Evolutionary conservation across 2,329 filamentous ascomycete genomes (phyloP), one percentile per base, ranked within the genome.

Genomic region (Harringtonia aguacate): DNA sequence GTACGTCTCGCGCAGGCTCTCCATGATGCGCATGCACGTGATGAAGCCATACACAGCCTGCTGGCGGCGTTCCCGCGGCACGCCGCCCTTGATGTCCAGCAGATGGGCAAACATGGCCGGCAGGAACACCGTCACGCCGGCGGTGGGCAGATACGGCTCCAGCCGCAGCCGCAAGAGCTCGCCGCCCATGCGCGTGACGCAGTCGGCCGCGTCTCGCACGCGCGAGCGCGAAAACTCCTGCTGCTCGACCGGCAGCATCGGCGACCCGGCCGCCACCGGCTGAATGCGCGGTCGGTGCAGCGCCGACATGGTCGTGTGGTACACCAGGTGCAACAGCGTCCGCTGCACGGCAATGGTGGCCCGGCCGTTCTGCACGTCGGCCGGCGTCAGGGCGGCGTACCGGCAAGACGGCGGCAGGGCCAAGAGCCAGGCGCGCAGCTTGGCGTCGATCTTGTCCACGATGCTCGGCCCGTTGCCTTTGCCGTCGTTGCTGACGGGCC

Each of bases 71-170:
- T 79, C 76, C 43, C 85, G 78, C 6, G 80, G 81, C 29, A 86
- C 86, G 60, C 94, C 81, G 29, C 85, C 86, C 60, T 94, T 94
- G 73, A 95, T 90, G 59, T 95, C 87, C 8, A 95, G 75, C 17
- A 95, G 74, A 57, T 95, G 89, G 44, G 94, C 94, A 53, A 95
- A 94, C 66, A 95, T 90, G 18, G 89, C 88, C 0, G 89, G 89
- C 2, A 95, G 75, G 6, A 95, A 79, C 34, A 94, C 87, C 0
- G 89, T 95, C 10, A 95, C 88, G 33, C 88, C 88, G 0, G 87
- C 90, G 0, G 88, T 95, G 2, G 89, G 88, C 9, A 95, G 74
- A 56, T 79, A 94, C 46, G 75, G 77, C 49, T 90, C 87, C 13
- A 95, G 71, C 39, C 81, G 76, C 38, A 81, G 68, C 30, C 73